A percentile compares a stretch with the other conserved stretches of the same genome.
phyloP scores from a whole-genome alignment of 2,329 filamentous ascomycete species.

The Ophiostoma sp. region DNA sequence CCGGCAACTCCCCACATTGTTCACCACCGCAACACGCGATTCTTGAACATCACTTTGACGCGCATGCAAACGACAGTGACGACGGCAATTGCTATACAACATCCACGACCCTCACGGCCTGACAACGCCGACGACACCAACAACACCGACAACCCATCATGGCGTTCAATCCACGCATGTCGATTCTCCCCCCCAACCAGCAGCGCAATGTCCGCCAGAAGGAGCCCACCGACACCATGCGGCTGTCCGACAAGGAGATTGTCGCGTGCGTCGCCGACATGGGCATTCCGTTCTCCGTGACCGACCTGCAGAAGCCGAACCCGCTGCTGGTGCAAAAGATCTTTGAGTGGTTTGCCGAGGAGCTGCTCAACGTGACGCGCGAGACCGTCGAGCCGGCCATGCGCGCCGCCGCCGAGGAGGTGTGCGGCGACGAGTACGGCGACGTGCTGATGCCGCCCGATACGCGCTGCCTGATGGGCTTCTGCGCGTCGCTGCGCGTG shows the following conservation, averaged over 20 bases:
- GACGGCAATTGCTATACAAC: neutral
- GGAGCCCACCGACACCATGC: conserved; percentile 52
- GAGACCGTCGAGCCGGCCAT: conserved; percentile 93
- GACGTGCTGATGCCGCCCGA: conserved; percentile 77
- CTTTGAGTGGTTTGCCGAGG: conserved; percentile 94
- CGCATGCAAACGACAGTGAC: neutral
- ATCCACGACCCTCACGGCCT: neutral
- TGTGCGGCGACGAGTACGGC: conserved; percentile 71
- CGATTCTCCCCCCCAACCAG: conserved; percentile 52
- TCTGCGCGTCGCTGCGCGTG: conserved; percentile 77
- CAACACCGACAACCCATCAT: conserved; percentile 34
- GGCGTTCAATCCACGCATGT: conserved; percentile 57
- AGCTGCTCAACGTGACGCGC: conserved; percentile 87
- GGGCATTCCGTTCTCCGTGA: conserved; percentile 78
- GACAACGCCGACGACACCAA: neutral
- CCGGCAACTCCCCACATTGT: conserved; percentile 26
- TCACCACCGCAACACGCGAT: conserved; percentile 19
- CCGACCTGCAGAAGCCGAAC: conserved; percentile 89
- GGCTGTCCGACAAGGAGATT: conserved; percentile 70
- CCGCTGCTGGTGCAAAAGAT: conserved; percentile 93
- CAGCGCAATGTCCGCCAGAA: conserved; percentile 51
- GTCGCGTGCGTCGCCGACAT: conserved; percentile 97
- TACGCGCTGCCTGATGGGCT: conserved; percentile 90
- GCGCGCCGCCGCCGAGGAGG: conserved; percentile 82
- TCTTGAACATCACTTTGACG: neutral